Percentiles rank a stretch among this genome's conserved stretches.
phyloP scores from a whole-genome alignment of 1,284 basidiomycete species.

The Coniophora puteana region DNA sequence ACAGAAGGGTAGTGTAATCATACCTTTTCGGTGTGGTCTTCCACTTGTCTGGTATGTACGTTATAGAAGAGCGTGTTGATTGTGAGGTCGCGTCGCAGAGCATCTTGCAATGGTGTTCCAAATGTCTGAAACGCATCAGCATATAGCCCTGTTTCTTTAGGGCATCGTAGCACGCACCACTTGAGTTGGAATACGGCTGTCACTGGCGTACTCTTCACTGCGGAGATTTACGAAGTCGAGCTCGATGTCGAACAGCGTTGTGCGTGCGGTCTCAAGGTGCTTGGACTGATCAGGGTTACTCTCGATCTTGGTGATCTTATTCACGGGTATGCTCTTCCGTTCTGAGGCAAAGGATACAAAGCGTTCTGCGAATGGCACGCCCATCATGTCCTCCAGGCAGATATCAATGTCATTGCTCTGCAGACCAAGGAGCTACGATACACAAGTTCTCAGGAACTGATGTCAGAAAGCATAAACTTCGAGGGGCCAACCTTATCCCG shows the following conservation, averaged over 20 bases:
- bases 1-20: slow-evolving; percentile 7
- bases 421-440: slow-evolving; percentile 71
- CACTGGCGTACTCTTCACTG: slow-evolving; percentile 86
- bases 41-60: slow-evolving; percentile 83
- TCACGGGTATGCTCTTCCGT: slow-evolving; percentile 43
- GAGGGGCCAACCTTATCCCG: slow-evolving; percentile 89
- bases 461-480: no score
- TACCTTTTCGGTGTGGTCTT: slow-evolving; percentile 86
- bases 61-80: slow-evolving; percentile 99
- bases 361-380: slow-evolving; percentile 83
- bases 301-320: slow-evolving; percentile 77
- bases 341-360: slow-evolving; percentile 69
- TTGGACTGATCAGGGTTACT: slow-evolving; percentile 98
- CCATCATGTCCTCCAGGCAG: slow-evolving; percentile 88
- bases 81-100: slow-evolving; percentile 87
- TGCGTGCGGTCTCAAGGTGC: slow-evolving; percentile 96
- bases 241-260: slow-evolving; percentile 78
- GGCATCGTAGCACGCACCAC: slow-evolving; percentile 55
- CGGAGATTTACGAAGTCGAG: slow-evolving; percentile 95
- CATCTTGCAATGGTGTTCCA: slow-evolving; percentile 92
- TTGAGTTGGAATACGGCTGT: slow-evolving; percentile 86
- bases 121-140: slow-evolving; percentile 56
- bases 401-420: slow-evolving; percentile 94
- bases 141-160: slow-evolving; percentile 6
- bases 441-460: no score